Conservation (phyloP, 2,329 filamentous ascomycete species). For the Phialocephala subalpina region DNA sequence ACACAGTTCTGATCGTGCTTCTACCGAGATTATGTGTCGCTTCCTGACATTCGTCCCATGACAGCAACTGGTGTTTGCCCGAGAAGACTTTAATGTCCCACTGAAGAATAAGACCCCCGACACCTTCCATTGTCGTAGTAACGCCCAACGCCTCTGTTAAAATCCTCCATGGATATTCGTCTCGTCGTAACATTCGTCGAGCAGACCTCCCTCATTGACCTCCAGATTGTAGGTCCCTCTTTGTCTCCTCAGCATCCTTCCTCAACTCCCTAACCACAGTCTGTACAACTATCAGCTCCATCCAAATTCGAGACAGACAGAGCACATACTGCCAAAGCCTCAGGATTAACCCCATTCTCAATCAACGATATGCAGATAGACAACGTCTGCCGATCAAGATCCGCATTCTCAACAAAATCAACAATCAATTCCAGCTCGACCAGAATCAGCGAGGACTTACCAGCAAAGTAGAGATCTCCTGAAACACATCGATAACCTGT, state of each 20-base stretch:
- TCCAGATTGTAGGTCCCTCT: constrained; percentile 22
- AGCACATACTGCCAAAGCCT: constrained; percentile 83
- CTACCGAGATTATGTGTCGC: neutral
- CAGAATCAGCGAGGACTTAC: constrained; percentile 59
- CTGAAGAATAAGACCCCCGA: no score
- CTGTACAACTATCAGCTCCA: constrained; percentile 33
- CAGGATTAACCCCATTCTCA: constrained; percentile 95
- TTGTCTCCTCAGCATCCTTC: constrained; percentile 42
- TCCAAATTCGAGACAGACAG: neutral
- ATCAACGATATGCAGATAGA: constrained; percentile 97
- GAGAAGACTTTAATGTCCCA: no score
- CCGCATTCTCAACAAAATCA: constrained; percentile 74
- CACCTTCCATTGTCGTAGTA: neutral
- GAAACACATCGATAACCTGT: constrained; percentile 82
- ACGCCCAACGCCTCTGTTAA: neutral
- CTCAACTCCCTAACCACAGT: constrained; percentile 44
- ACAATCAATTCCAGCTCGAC: constrained; percentile 17
- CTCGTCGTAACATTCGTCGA: neutral
- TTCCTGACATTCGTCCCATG: neutral
- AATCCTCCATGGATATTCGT: neutral
- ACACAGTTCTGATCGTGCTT: neutral
- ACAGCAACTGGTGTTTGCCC: no score
- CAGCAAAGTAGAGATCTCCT: constrained; percentile 88
- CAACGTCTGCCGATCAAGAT: constrained; percentile 88
- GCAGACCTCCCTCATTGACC: constrained; percentile 12